Conservation (phyloP, 2,329 filamentous ascomycete species). For the Fusarium concolor region DNA sequence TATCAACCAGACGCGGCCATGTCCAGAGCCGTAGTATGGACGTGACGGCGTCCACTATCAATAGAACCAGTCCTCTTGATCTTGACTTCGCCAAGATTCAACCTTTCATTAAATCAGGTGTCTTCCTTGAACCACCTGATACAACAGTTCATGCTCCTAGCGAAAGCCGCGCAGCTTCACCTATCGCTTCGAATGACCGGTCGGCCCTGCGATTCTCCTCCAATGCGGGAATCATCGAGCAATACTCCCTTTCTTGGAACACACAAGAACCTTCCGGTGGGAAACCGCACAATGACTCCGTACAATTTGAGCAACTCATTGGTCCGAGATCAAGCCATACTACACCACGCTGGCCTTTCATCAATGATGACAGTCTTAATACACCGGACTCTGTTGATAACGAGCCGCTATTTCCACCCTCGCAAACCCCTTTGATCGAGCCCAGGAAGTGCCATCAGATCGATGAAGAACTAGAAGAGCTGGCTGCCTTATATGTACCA, state of each 20-base stretch:
- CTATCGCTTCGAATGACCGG: not conserved
- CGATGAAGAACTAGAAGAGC: conserved; percentile 8
- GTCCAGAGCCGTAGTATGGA: conserved; percentile 4
- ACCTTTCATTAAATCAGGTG: conserved; percentile 3
- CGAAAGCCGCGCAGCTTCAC: not conserved
- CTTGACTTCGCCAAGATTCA: conserved; percentile 21
- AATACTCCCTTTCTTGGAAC: conserved; percentile 25
- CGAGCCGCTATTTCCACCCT: conserved; percentile 1
- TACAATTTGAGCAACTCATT: not conserved
- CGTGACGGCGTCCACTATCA: conserved; percentile 26
- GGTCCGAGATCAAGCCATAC: not conserved
- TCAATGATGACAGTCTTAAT: conserved; percentile 24
- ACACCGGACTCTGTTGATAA: not conserved
- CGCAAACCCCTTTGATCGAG: not conserved
- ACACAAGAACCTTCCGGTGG: not conserved
- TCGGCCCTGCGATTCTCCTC: conserved; percentile 12
- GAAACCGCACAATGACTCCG: not conserved
- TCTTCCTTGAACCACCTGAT: not conserved
- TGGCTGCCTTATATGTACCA: conserved; percentile 7
- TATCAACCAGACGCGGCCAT: not conserved
- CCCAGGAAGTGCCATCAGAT: conserved; percentile 1
- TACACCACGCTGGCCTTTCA: conserved; percentile 30
- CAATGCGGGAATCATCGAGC: conserved; percentile 27
- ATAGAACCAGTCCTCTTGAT: conserved; percentile 28
- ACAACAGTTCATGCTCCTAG: not conserved